These are phyloP conservation scores for Syzygium malaccense DNA, from an alignment of 441 rosid species.

Conservation along the genomic window DNA sequence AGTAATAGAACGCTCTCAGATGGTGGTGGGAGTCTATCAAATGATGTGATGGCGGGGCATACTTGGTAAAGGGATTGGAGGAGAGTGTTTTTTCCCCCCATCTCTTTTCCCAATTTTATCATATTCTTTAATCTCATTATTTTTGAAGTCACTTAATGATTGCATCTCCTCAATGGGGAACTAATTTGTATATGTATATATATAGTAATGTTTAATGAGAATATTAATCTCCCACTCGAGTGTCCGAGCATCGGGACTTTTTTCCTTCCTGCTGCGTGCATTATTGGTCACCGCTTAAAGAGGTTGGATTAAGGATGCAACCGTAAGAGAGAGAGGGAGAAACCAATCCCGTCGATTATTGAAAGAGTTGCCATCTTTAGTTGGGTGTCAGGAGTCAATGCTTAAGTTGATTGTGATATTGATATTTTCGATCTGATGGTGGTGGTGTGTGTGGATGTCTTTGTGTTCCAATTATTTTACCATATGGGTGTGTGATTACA, in stretches of 20 bases:
- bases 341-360: neutral
- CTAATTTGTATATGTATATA: neutral
- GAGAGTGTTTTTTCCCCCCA: neutral
- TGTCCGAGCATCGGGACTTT: neutral
- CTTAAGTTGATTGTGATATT: neutral
- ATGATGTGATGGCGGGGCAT: neutral
- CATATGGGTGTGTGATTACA: neutral
- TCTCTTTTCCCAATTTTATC: too few species aligned
- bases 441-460: neutral
- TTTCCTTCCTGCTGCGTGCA: neutral
- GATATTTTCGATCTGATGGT: neutral
- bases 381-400: neutral
- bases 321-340: neutral
- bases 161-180: neutral
- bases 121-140: neutral
- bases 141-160: neutral
- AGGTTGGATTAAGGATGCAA: neutral
- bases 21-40: neutral
- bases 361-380: neutral
- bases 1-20: neutral
- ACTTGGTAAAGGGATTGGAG: neutral
- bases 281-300: neutral
- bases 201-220: neutral
- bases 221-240: neutral
- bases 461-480: neutral